A percentile compares a stretch with the other conserved stretches of the same genome.
Conservation (phyloP, 805 yeast species). For the Ogataea saltuana region DNA sequence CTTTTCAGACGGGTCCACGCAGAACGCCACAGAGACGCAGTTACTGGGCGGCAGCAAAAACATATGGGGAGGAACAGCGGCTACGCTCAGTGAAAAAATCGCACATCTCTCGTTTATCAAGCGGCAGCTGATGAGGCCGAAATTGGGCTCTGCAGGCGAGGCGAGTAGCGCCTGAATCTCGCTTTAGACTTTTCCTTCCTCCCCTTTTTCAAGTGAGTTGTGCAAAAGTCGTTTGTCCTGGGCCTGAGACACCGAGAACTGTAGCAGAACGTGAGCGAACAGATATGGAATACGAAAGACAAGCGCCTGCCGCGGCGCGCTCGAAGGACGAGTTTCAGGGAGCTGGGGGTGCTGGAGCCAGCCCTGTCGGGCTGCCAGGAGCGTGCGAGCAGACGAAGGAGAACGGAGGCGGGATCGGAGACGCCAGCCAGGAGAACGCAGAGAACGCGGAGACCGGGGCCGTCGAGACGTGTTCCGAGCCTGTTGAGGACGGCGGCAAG, state of each 20-base stretch:
- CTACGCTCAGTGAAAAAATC: constrained; percentile 32
- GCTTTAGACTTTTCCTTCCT: no score
- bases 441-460: no score
- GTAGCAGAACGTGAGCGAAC: no score
- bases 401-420: not conserved
- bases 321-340: not conserved
- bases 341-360: no score
- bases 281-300: not conserved
- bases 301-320: no score
- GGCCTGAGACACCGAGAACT: constrained; percentile 3
- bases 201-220: no score
- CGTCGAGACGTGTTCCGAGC: no score
- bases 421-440: not conserved
- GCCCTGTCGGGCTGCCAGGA: no score
- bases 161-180: no score
- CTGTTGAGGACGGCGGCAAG: not conserved
- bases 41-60: constrained; percentile 30
- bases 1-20: constrained; percentile 15
- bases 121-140: constrained; percentile 10
- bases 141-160: no score
- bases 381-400: not conserved
- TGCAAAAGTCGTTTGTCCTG: no score
- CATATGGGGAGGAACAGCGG: constrained; percentile 33
- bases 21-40: constrained; percentile 34
- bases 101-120: constrained; percentile 35